Percentiles rank a stretch among this genome's conserved stretches.
Evolutionary conservation across 352 stramenopile genomes (phyloP).

Genomic region (Pythium monospermum): DNA sequence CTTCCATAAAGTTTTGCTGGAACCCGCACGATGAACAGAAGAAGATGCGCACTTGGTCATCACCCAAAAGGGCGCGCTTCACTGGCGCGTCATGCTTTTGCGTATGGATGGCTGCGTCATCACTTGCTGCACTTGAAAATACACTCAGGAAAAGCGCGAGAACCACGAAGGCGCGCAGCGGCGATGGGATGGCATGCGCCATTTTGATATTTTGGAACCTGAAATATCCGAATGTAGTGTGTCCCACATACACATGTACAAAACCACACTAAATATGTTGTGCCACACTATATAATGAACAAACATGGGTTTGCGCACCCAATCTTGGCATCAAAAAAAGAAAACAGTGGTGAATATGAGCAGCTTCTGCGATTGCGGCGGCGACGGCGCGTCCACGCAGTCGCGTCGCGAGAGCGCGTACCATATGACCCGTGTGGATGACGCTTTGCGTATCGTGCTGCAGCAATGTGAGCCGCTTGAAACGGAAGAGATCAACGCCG

Average conservation of each 20-base stretch:
- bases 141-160: slow-evolving; percentile 27
- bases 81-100: slow-evolving; percentile 8
- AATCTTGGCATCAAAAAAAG: too few species aligned
- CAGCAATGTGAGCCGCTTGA: slow-evolving; percentile 33
- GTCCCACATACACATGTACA: too few species aligned
- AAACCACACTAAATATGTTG: too few species aligned
- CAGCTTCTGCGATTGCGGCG: slow-evolving; percentile 43
- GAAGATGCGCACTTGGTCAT: slow-evolving; percentile 59
- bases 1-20: slow-evolving; percentile 71
- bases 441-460: slow-evolving; percentile 51
- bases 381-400: slow-evolving; percentile 39
- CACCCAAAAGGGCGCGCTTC: slow-evolving; percentile 34
- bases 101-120: too few species aligned
- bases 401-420: slow-evolving; percentile 63
- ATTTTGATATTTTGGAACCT: slow-evolving; percentile 2
- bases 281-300: too few species aligned
- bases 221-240: too few species aligned
- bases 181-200: slow-evolving; percentile 14
- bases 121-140: slow-evolving; percentile 12
- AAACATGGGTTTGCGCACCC: too few species aligned
- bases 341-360: too few species aligned
- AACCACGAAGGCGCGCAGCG: slow-evolving; percentile 24
- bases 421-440: slow-evolving; percentile 63
- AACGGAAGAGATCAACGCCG: slow-evolving; percentile 26
- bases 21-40: slow-evolving; percentile 79